Percentiles rank a stretch among this genome's conserved stretches.
Conservation (phyloP, 2,329 filamentous ascomycete genomes). For the Cercospora sp. region DNA sequence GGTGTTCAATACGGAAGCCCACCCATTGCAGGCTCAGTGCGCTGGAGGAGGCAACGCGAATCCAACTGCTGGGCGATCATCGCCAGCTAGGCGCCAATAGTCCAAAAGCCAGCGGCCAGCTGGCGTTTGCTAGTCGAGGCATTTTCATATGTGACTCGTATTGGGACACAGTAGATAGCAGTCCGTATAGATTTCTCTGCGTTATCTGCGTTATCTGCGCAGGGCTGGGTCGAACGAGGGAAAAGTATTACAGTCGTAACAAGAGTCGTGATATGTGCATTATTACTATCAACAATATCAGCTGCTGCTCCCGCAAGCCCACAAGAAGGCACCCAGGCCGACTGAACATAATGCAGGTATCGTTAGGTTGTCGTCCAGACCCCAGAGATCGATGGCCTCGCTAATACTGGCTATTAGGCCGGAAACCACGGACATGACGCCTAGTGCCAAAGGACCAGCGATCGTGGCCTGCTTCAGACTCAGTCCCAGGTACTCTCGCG, state of each 20-base stretch:
- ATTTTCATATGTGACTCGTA: background rate
- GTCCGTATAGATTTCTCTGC: background rate
- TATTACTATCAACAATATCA: conserved; percentile 7
- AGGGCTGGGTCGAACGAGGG: background rate
- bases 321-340: conserved; percentile 89
- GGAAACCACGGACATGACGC: conserved; percentile 78
- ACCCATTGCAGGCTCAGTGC: conserved; percentile 40
- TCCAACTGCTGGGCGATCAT: background rate
- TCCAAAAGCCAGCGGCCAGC: background rate
- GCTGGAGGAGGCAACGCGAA: background rate
- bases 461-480: conserved; percentile 61
- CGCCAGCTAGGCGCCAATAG: background rate
- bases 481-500: conserved; percentile 63
- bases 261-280: conserved; percentile 8
- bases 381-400: conserved; percentile 87
- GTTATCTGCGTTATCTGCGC: background rate
- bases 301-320: conserved; percentile 62
- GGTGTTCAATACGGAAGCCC: conserved; percentile 51
- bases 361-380: conserved; percentile 96
- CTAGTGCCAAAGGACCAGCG: conserved; percentile 70
- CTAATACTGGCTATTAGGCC: conserved; percentile 86
- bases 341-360: conserved; percentile 89
- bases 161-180: background rate
- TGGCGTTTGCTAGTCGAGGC: background rate
- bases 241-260: background rate